These are phyloP conservation scores for Syncephalastrum monosporum DNA, from an alignment of 371 early-diverging fungal species.

Conservation along the genomic window DNA sequence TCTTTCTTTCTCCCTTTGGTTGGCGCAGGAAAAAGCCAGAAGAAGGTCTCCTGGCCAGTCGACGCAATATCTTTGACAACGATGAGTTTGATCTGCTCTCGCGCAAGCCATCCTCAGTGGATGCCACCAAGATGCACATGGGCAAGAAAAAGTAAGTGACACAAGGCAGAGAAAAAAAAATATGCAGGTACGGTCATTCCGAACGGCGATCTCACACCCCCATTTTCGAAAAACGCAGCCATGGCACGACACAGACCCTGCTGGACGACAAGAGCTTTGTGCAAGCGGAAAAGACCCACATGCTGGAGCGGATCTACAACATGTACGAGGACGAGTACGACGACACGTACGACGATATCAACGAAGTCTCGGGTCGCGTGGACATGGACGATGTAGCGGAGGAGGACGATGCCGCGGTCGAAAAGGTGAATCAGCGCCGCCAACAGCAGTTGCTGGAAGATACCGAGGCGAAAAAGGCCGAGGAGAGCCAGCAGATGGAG, in stretches of 20 bases:
- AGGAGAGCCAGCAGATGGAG: slow-evolving; percentile 42
- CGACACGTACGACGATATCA: slow-evolving; percentile 84
- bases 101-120: slow-evolving; percentile 44
- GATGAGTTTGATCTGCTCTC: slow-evolving; percentile 91
- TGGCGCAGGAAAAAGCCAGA: too few species aligned
- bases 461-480: slow-evolving; percentile 40
- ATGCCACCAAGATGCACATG: slow-evolving; percentile 60
- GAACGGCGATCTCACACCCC: not conserved
- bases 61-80: slow-evolving; percentile 87
- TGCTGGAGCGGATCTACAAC: slow-evolving; percentile 59
- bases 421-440: slow-evolving; percentile 6
- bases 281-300: slow-evolving; percentile 51
- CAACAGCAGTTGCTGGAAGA: slow-evolving; percentile 29
- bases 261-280: slow-evolving; percentile 64
- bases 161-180: not conserved
- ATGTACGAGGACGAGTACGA: slow-evolving; percentile 89
- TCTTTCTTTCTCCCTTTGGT: too few species aligned
- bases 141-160: slow-evolving; percentile 69
- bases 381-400: slow-evolving; percentile 59
- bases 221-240: slow-evolving; percentile 14
- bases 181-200: not conserved
- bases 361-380: slow-evolving; percentile 59
- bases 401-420: slow-evolving; percentile 43
- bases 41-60: slow-evolving; percentile 12
- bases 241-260: slow-evolving; percentile 39